phyloP scores from a whole-genome alignment of 2,329 filamentous ascomycete species.

The Colletotrichum cordylinicola region DNA sequence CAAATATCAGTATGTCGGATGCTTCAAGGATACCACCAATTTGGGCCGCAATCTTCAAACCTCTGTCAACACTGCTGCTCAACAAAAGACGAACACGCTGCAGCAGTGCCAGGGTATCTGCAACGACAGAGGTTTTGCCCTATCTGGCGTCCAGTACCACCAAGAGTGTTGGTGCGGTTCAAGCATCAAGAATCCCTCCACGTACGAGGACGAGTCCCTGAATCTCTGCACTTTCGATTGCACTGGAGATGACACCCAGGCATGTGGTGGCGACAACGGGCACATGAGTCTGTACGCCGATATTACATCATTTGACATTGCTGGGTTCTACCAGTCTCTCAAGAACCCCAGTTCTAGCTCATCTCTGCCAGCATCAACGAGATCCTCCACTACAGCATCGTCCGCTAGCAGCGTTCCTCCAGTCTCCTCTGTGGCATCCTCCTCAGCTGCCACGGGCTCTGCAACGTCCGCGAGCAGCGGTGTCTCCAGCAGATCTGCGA shows the following conservation, averaged over 20 bases:
- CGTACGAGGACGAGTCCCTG: constrained; percentile 28
- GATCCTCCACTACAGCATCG: background rate
- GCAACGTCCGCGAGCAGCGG: background rate
- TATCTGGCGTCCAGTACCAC: constrained; percentile 39
- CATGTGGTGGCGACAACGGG: constrained; percentile 35
- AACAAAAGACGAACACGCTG: constrained; percentile 33
- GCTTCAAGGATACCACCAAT: constrained; percentile 38
- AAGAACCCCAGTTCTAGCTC: constrained; percentile 11
- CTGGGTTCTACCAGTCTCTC: constrained; percentile 23
- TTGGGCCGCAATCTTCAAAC: constrained; percentile 36
- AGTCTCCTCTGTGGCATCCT: background rate
- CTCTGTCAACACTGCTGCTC: constrained; percentile 29
- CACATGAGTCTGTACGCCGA: constrained; percentile 39
- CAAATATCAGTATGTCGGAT: constrained; percentile 41
- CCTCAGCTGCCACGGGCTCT: background rate
- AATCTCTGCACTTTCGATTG: constrained; percentile 34
- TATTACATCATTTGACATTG: constrained; percentile 29
- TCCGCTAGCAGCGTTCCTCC: constrained; percentile 14
- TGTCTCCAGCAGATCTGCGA: background rate
- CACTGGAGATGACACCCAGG: constrained; percentile 30
- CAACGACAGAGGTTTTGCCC: constrained; percentile 31
- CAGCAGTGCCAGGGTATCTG: constrained; percentile 38
- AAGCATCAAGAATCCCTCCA: constrained; percentile 26
- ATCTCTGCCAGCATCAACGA: background rate
- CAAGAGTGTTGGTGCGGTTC: constrained; percentile 36